Conservation (phyloP, 371 early-diverging fungal genomes). For the Apophysomyces sp. region DNA sequence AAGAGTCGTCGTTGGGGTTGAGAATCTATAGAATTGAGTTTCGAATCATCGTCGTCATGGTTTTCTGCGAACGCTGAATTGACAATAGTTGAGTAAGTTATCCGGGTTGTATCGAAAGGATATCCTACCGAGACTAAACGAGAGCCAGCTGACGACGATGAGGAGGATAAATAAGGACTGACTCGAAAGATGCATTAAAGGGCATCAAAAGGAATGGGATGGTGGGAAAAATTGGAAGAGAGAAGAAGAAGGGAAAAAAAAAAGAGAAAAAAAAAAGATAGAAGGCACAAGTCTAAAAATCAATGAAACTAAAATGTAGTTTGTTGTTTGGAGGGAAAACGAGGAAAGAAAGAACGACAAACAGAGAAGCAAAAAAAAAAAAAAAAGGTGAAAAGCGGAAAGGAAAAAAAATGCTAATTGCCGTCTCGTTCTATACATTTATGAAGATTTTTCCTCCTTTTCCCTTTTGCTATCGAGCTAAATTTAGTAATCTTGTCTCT, state of each 20-base stretch:
- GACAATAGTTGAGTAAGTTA: not conserved
- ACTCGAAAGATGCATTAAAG: conserved; percentile 37
- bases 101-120: not conserved
- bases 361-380: conserved; percentile 5
- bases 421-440: conserved; percentile 1
- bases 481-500: conserved; percentile 5
- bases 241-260: conserved; percentile 4
- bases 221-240: not conserved
- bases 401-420: conserved; percentile 6
- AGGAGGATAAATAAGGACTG: conserved; percentile 35
- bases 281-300: not conserved
- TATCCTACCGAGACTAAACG: conserved; percentile 13
- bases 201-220: conserved; percentile 27
- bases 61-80: conserved; percentile 1
- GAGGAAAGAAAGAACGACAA: conserved; percentile 2
- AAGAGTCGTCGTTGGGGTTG: not conserved
- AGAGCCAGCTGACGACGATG: conserved; percentile 22
- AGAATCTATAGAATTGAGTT: not conserved
- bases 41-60: not conserved
- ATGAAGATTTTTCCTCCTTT: conserved; percentile 8
- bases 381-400: not conserved
- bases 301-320: not conserved
- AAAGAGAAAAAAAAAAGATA: not conserved
- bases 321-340: not conserved
- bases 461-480: conserved; percentile 9